Evolutionary conservation across 1,284 basidiomycete genomes (phyloP).

Genomic region (Tremellales sp.): DNA sequence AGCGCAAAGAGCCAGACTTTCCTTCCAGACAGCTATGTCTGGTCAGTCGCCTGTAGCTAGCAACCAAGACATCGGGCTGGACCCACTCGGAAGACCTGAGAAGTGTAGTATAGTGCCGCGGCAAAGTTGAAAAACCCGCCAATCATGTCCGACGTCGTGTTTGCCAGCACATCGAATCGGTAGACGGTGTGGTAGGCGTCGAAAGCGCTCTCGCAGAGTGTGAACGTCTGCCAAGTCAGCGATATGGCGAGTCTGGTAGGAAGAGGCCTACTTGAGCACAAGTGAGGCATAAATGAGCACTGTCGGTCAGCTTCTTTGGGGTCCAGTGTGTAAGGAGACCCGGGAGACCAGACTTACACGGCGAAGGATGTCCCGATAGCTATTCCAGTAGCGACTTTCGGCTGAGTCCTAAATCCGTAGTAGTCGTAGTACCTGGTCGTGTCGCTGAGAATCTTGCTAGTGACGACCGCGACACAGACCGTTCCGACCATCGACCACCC

Average conservation of each 20-base stretch:
- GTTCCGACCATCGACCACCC: neutral
- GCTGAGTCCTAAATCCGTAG: neutral
- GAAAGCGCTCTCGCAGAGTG: neutral
- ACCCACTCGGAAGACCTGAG: neutral
- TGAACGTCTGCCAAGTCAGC: neutral
- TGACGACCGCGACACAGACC: neutral
- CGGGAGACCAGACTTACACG: neutral
- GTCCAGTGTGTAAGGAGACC: neutral
- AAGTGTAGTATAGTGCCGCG: neutral
- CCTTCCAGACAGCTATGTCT: neutral
- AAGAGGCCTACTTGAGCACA: neutral
- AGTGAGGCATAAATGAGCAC: neutral
- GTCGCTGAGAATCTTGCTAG: neutral
- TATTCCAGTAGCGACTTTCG: neutral
- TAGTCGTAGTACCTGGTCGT: neutral
- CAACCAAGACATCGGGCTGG: neutral
- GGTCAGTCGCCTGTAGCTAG: neutral
- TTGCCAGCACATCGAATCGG: neutral
- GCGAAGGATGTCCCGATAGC: neutral
- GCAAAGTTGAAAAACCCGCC: neutral
- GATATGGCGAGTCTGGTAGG: neutral
- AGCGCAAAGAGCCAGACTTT: neutral
- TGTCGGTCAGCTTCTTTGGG: neutral
- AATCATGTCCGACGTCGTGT: neutral
- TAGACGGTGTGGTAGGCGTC: neutral